A percentile compares a stretch with the other conserved stretches of the same genome.
Conservation (phyloP, 2,329 filamentous ascomycete species). For the Cadophora gregata region DNA sequence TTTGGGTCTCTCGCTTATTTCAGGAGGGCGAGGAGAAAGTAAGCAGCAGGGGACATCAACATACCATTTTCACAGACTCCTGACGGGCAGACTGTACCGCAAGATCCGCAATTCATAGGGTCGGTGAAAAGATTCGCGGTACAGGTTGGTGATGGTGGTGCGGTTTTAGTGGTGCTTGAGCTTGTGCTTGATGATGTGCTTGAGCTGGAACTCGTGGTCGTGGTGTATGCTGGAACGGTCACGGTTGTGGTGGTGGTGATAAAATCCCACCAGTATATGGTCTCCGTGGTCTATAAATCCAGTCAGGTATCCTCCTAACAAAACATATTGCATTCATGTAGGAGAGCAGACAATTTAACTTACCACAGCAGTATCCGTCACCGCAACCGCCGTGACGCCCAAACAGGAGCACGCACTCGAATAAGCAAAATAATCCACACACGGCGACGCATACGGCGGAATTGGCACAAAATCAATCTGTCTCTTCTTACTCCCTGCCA, state of each 20-base stretch:
- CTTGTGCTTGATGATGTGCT: not conserved
- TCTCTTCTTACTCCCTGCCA: conserved; percentile 7
- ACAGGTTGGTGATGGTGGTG: conserved; percentile 12
- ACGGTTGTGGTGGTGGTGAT: conserved; percentile 16
- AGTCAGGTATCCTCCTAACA: not conserved
- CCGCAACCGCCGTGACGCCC: conserved; percentile 29
- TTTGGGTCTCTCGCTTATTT: not conserved
- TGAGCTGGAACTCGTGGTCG: not conserved
- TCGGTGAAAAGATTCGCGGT: conserved; percentile 14
- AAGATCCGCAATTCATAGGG: conserved; percentile 16
- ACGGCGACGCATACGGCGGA: conserved; percentile 38
- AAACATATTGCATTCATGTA: not conserved
- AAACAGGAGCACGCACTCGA: conserved; percentile 39
- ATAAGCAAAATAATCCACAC: conserved; percentile 31
- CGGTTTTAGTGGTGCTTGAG: not conserved
- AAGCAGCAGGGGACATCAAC: not conserved
- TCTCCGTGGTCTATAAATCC: not conserved
- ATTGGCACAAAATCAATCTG: conserved; percentile 22
- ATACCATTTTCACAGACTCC: conserved; percentile 17
- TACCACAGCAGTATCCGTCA: conserved; percentile 29
- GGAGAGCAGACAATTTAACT: conserved; percentile 2
- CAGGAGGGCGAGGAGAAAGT: not conserved
- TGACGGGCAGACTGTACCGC: conserved; percentile 14
- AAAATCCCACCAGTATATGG: conserved; percentile 24
- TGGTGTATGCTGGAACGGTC: conserved; percentile 26